Base-by-base conservation (phyloP, 352 stramenopile species). In the Plasmopara muralis region DNA sequence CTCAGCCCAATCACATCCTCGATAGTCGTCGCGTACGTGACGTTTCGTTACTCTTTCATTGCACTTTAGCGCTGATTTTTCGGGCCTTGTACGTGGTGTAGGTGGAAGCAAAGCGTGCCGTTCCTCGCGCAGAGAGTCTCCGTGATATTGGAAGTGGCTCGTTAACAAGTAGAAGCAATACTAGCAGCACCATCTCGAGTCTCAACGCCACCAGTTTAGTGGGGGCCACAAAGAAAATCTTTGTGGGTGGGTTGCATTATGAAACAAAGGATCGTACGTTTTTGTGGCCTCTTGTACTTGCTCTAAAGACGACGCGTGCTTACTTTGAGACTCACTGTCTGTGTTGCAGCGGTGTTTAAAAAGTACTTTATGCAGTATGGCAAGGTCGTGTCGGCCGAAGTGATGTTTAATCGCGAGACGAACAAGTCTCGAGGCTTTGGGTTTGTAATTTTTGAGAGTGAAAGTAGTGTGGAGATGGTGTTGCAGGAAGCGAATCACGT, bases 331-430 rank as follows among this genome's bases (percentile, higher is more conserved):
- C 31, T 35, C 1, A 2, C 1, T 35, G 31, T 35, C 6, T 12
- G 31, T 35, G 31, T 39, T 60, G 40, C 52, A 94, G 85, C 72
- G 40, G 86, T 94, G 33, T 97, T 97, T 55, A 86, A 89, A 53
- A 82, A 85, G 55, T 97, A 96, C 70, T 97, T 97, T 74, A 68
- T 85, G 57, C 84, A 96, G 59, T 97, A 89, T 49, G 89, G 89
- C 47, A 95, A 94, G 48, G 88, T 97, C n/a, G 70, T 95, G 51
- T 95, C 83, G 6, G 87, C 86, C 34, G 89, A 97, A 65, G 89
- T 97, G 29, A 97, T 97, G 89, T 97, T 97, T 68, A 97, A 97
- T 53, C 79, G 89, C 34, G 89, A 97, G 59, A 97, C 89, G 16
- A 95, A 97, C 81, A 97, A 97, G 57, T 96, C 85, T 20, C 70